phyloP scores from a whole-genome alignment of 192 early-diverging fungal species.

The Physocladia obscura region DNA sequence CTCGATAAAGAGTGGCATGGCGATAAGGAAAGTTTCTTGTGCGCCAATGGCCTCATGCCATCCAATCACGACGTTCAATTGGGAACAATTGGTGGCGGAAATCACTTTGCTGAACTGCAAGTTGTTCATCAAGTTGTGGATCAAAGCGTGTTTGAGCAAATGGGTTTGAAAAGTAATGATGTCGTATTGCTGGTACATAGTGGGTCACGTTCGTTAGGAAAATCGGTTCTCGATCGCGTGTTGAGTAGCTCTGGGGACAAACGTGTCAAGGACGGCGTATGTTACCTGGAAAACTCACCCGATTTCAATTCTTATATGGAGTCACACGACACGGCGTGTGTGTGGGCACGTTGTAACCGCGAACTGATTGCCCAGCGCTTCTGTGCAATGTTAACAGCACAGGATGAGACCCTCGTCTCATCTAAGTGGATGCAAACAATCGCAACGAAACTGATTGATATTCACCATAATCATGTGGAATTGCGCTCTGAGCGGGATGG shows the following conservation, averaged over 20 bases:
- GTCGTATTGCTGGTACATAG: slow-evolving; percentile 53
- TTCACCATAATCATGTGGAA: slow-evolving; percentile 60
- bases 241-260: neutral
- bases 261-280: neutral
- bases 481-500: slow-evolving; percentile 11
- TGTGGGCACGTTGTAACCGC: slow-evolving; percentile 55
- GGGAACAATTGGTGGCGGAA: slow-evolving; percentile 62
- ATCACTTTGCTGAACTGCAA: slow-evolving; percentile 64
- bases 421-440: neutral
- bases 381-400: slow-evolving; percentile 28
- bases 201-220: slow-evolving; percentile 58
- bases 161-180: neutral
- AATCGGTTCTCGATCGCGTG: slow-evolving; percentile 44
- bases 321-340: slow-evolving; percentile 46
- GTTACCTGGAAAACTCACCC: slow-evolving; percentile 16
- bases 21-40: slow-evolving; percentile 34
- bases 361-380: slow-evolving; percentile 56
- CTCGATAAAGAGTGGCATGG: slow-evolving; percentile 50
- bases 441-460: slow-evolving; percentile 46
- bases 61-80: slow-evolving; percentile 40
- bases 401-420: neutral
- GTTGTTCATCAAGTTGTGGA: slow-evolving; percentile 39
- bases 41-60: slow-evolving; percentile 25
- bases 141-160: slow-evolving; percentile 22
- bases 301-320: slow-evolving; percentile 40